phyloP scores from a whole-genome alignment of 805 yeast species.

The Metschnikowia cubensis region DNA sequence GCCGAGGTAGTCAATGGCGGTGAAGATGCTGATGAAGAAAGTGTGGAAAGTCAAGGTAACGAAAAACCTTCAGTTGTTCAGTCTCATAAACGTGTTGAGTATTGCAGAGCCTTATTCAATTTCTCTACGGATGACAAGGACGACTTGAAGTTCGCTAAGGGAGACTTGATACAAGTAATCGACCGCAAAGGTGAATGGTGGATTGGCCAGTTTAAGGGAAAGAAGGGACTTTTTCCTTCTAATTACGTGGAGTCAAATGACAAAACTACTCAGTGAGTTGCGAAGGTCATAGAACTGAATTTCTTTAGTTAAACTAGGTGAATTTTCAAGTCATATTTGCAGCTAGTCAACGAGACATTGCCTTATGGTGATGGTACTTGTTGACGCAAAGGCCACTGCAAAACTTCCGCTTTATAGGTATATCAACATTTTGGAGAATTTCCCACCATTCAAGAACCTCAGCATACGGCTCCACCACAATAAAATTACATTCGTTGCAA shows the following conservation, averaged over 20 bases:
- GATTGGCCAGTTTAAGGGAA: conserved; percentile 29
- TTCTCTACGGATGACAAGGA: conserved; percentile 34
- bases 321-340: not conserved
- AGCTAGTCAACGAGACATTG: no score
- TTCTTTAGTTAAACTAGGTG: not conserved
- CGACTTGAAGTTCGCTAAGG: conserved; percentile 42
- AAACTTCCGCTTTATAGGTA: conserved; percentile 54
- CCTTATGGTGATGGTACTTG: conserved; percentile 16
- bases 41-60: not conserved
- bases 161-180: conserved; percentile 41
- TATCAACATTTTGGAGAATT: conserved; percentile 42
- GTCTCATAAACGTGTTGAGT: not conserved
- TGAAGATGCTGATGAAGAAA: not conserved
- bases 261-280: not conserved
- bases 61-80: not conserved
- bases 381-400: conserved; percentile 49
- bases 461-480: conserved; percentile 54
- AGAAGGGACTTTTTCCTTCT: conserved; percentile 31
- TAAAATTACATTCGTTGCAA: conserved; percentile 48
- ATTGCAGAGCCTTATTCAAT: conserved; percentile 39
- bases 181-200: conserved; percentile 34
- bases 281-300: not conserved
- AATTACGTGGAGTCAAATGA: conserved; percentile 24
- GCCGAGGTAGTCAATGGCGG: not conserved
- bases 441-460: conserved; percentile 69